These are phyloP conservation scores for Adansonia rubrostipa DNA, from an alignment of 441 rosid species.

Conservation along the genomic window DNA sequence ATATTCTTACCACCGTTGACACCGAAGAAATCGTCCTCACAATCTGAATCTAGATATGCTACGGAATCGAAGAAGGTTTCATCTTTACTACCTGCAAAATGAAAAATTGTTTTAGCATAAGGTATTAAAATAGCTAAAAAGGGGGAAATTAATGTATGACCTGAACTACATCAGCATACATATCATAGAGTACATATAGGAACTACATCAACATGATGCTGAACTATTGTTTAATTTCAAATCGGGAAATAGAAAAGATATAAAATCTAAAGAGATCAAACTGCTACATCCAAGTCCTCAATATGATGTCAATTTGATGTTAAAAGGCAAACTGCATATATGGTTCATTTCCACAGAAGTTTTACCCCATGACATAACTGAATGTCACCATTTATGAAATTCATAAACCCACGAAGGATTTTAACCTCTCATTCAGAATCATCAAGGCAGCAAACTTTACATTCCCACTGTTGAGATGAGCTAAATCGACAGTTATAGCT, in stretches of 20 bases:
- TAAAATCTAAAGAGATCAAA: background rate
- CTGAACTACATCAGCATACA: background rate
- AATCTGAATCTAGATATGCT: constrained; percentile 75
- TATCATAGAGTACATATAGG: background rate
- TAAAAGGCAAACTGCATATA: too few species aligned
- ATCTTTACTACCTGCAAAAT: constrained; percentile 75
- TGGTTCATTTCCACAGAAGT: background rate
- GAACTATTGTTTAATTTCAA: constrained; percentile 3
- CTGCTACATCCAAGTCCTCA: background rate
- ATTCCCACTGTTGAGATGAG: background rate
- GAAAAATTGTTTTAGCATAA: constrained; percentile 6
- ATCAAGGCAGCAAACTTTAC: background rate
- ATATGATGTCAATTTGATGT: too few species aligned
- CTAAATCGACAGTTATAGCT: background rate
- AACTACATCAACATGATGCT: background rate
- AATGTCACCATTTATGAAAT: background rate
- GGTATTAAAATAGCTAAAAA: background rate
- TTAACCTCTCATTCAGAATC: background rate
- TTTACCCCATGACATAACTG: background rate
- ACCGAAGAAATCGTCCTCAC: constrained; percentile 86
- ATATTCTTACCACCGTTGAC: constrained; percentile 80
- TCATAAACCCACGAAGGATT: background rate
- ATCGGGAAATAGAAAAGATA: too few species aligned
- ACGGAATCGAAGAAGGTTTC: constrained; percentile 82
- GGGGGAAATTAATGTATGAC: background rate